Base-by-base conservation (phyloP, 768 basidiomycete genomes). In the Coprinopsis strossmayeri region DNA sequence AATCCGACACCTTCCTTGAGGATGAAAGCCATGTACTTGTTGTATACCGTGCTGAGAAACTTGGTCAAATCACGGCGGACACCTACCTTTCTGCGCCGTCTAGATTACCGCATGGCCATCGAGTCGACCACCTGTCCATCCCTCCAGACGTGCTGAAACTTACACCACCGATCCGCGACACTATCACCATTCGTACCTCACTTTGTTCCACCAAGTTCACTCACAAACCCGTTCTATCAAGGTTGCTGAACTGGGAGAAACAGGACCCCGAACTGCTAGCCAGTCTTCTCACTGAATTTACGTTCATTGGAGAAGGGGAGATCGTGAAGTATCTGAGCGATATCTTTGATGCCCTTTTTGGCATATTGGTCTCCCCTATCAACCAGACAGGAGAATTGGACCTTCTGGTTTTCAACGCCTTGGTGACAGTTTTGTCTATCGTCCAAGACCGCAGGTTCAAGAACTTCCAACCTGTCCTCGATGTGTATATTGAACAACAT, bases 381-480 rank as follows among this genome's bases (percentile, higher is more conserved):
- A 93, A 94, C 55, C 81, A 81, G 50, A 63, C 77, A 4, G 82
- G 84, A 18, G 85, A 91, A 56, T 78, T 95, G 67, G 91, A 96
- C 56, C 74, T 81, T 49, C 72, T 89, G 32, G 89, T 94, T 7
- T 96, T 97, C 71, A 86, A 89, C 56, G 87, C 89, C 1, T 78
- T 98, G 12, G 87, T 97, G 46, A 90, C 84, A 3, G 86, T 97
- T 11, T 83, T 98, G 10, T 87, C 89, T 3, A 93, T 97, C 52
- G 84, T 93, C 11, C 87, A 91, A 57, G 95, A 97, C 64, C 79
- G 95, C 25, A 80, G 95, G 23, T 97, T 97, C 74, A 87, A 84
- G 64, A 92, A 95, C 64, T 97, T 97, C 73, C 84, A 89, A 56
- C 85, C 91, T 1, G 92, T 95, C 3, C 71, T 98, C 51, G 91